Base-by-base conservation (phyloP, 257 asterid species). In the Salvia hispanica region DNA sequence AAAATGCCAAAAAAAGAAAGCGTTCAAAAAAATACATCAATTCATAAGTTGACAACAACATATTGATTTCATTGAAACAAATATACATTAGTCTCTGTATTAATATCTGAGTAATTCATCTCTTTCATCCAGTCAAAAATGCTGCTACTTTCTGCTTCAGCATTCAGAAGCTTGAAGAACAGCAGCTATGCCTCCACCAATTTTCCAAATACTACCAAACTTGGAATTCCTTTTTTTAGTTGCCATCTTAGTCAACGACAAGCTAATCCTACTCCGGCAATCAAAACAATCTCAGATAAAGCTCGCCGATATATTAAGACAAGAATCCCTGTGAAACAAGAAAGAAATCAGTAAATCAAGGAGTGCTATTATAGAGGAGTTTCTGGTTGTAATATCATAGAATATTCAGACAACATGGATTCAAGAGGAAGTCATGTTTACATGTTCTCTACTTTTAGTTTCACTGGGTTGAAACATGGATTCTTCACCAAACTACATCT, bases 81-180 rank as follows among this genome's bases (percentile, higher is more conserved):
- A 72, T 63, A 71, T 43, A 71, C 57, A 72, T 34, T 42, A 7
- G 47, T 52, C 63, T 52, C 63, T 15, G 48, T 9, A n/a, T 34
- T 43, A 7, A 6, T 14, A 1, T 36, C 21, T n/a, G 5, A 21
- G 40, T 9, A 40, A 14, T 43, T 51, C 48, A 6, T 40, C 58
- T 25, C 56, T 36, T 46, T 46, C 36, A 8, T 16, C 67, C 51
- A 7, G 39, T 58, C 62, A 65, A 66, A 66, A 65, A 28, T 56
- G 58, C 48, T 56, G 18, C 43, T 12, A 48, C 40, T 45, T 34
- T 12, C 51, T 25, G 33, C 77, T 48, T 37, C 58, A 64, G 2
- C 42, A 34, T 45, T 48, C 3, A 25, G 43, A 48, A 43, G 60
- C 36, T 42, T 48, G 55, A 60, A n/a, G 4, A 45, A 43, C 57